Base-by-base conservation (phyloP, 2,329 filamentous ascomycete genomes). In the Xylaria sp. region DNA sequence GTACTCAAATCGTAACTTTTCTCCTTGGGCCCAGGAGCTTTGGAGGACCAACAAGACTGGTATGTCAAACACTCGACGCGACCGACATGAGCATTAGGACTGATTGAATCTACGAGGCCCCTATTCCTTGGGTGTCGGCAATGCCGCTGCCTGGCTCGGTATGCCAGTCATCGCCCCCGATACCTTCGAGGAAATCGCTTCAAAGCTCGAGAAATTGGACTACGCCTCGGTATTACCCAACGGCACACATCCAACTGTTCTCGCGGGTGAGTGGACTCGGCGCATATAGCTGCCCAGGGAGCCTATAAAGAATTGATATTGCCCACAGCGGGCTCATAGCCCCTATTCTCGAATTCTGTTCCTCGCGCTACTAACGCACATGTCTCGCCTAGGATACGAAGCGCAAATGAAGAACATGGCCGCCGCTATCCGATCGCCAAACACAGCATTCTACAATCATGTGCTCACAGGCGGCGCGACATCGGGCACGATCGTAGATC, bases 391-490 rank as follows among this genome's bases (percentile, higher is more conserved):
- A 76, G 81, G 82, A 1, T 82, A 79, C 66, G 73, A 71, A n/a
- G 78, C 77, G 9, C 82, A 83, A 69, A 82, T 82, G 77, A 76
- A 78, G 59, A 72, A 77, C 18, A 78, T 81, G 62, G 80, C 80
- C 1, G 58, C 73, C 1, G 76, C 79, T 4, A 77, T 82, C 56
- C 75, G 78, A 3, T 79, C 78, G 10, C 74, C 77, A 39, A 73
- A 78, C 69, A 81, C 80, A 5, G 77, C 77, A 2, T 81, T 81
- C 73, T 79, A 79, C 55, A 80, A 81, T 25, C 77, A 81, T 33
- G 51, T 80, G 71, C 57, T 80, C 72, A 72, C 72, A 0, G 74
- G 75, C 5, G 54, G 65, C 18, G 71, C 71, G 4, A 73, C 74
- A 1, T 75, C 75, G 1, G 75, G 75, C 18, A 69, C 72, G 0